Percentiles rank a stretch among this genome's conserved stretches.
Conservation (phyloP, 2,329 filamentous ascomycete species). For the Neopestalotiopsis clavispora region DNA sequence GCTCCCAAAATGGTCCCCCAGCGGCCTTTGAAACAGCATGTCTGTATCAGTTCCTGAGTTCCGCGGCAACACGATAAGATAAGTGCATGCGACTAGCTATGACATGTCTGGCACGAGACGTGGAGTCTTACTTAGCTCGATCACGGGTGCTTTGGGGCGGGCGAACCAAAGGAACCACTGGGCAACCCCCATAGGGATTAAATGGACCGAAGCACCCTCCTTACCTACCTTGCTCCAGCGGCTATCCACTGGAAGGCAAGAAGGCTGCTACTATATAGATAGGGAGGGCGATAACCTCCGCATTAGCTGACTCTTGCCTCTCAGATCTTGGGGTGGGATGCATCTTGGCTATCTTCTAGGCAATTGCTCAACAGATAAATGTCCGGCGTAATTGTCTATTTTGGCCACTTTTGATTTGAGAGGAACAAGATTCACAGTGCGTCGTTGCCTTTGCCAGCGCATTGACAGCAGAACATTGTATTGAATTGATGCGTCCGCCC, state of each 20-base stretch:
- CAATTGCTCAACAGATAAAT: neutral
- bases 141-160: neutral
- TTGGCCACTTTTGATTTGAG: neutral
- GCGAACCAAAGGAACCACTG: neutral
- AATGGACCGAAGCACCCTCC: neutral
- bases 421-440: too few relatives aligned
- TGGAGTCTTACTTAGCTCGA: neutral
- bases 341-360: neutral
- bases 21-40: neutral
- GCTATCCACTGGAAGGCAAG: neutral
- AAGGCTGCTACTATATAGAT: neutral
- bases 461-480: neutral
- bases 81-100: constrained; percentile 2
- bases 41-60: neutral
- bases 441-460: too few relatives aligned
- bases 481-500: neutral
- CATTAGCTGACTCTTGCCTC: constrained; percentile 4
- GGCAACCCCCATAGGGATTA: neutral
- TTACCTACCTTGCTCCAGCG: neutral
- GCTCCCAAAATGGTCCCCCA: neutral
- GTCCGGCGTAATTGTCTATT: neutral
- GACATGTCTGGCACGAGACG: constrained; percentile 14
- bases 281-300: neutral
- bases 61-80: constrained; percentile 12
- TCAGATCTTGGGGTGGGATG: neutral